A percentile compares a stretch with the other conserved stretches of the same genome.
phyloP scores from a whole-genome alignment of 768 basidiomycete genomes.

The Clitopilus passeckerianus region DNA sequence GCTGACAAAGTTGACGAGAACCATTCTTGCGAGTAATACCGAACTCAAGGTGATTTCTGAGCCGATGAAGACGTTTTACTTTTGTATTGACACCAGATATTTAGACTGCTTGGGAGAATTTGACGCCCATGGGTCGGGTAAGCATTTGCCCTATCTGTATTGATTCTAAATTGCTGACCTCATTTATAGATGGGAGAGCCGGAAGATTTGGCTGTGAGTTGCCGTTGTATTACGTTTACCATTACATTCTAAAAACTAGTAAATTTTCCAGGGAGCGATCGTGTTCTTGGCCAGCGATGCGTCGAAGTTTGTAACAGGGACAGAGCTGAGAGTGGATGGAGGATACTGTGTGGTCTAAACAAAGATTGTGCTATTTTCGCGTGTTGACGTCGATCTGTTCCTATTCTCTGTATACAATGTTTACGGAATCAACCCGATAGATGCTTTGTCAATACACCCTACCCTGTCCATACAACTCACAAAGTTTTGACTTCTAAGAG shows the following conservation, averaged over 20 bases:
- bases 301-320: slow-evolving; percentile 84
- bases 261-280: slow-evolving; percentile 61
- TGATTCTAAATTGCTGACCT: slow-evolving; percentile 6
- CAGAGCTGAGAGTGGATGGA: slow-evolving; percentile 83
- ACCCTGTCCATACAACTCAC: neutral
- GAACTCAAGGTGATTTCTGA: slow-evolving; percentile 62
- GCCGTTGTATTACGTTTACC: neutral
- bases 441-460: neutral
- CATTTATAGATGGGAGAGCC: slow-evolving; percentile 77
- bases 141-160: slow-evolving; percentile 17
- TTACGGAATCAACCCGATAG: neutral
- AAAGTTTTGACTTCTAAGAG: neutral
- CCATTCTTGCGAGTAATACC: slow-evolving; percentile 69
- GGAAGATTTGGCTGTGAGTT: slow-evolving; percentile 76
- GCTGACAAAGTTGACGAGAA: slow-evolving; percentile 83
- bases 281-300: slow-evolving; percentile 91
- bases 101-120: slow-evolving; percentile 76
- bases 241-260: neutral
- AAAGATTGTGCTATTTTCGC: neutral
- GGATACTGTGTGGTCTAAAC: slow-evolving; percentile 74
- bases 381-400: neutral
- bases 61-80: neutral
- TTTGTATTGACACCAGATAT: neutral
- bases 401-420: neutral
- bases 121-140: slow-evolving; percentile 86